Conservation (phyloP, 768 basidiomycete species). For the Tricholoma furcatifolium region DNA sequence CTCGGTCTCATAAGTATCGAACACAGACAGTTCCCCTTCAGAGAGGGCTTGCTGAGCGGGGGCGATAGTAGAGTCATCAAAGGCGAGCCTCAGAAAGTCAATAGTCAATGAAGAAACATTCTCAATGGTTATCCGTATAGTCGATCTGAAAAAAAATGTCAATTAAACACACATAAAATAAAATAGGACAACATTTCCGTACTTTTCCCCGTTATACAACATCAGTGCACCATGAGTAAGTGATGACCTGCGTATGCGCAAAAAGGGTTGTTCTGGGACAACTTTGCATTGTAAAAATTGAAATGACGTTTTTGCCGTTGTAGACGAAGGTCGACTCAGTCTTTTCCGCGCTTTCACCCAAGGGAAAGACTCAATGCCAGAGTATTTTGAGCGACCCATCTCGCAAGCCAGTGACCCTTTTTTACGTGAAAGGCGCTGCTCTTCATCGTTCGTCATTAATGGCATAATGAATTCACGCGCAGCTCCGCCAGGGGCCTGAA, state of each 20-base stretch:
- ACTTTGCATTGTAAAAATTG: constrained; percentile 81
- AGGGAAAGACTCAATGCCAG: constrained; percentile 69
- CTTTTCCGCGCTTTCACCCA: constrained; percentile 55
- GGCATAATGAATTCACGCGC: constrained; percentile 76
- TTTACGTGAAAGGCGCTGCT: constrained; percentile 53
- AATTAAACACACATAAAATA: neutral
- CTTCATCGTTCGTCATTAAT: constrained; percentile 68
- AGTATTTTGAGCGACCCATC: constrained; percentile 66
- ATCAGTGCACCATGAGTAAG: constrained; percentile 92
- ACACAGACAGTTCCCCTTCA: constrained; percentile 78
- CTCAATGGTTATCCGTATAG: constrained; percentile 83
- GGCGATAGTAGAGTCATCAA: constrained; percentile 86
- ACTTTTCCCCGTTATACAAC: constrained; percentile 95
- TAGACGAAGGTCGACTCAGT: constrained; percentile 21
- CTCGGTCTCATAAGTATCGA: constrained; percentile 90
- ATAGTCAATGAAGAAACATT: constrained; percentile 83
- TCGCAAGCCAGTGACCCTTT: constrained; percentile 66
- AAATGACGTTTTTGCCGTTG: constrained; percentile 22
- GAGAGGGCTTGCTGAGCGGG: constrained; percentile 74
- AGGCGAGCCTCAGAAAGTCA: constrained; percentile 82
- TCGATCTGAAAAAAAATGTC: constrained; percentile 56
- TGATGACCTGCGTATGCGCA: constrained; percentile 86
- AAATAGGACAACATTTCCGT: constrained; percentile 22
- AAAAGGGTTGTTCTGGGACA: constrained; percentile 81
- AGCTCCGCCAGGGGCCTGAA: constrained; percentile 73